A percentile compares a stretch with the other conserved stretches of the same genome.
These are phyloP conservation scores for Stereocaulon alpinum DNA, from an alignment of 495 filamentous ascomycete species.

Conservation along the genomic window DNA sequence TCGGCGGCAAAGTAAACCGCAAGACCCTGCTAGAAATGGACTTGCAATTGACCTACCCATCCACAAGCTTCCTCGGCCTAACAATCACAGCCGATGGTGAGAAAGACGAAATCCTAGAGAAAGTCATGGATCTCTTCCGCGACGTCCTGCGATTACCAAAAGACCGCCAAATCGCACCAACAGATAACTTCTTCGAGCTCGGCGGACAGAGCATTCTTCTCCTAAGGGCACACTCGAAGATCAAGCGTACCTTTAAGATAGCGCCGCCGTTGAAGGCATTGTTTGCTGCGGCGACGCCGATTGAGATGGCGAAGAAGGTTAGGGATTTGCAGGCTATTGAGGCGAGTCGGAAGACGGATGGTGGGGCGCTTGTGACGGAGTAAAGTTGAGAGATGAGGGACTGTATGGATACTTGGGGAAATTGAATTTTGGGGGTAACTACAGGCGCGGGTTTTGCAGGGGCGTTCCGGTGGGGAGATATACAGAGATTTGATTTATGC, in stretches of 20 bases:
- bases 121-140: conserved; percentile 18
- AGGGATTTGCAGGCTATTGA: conserved; percentile 9
- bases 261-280: conserved; percentile 19
- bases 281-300: conserved; percentile 21
- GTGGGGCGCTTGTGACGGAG: conserved; percentile 1
- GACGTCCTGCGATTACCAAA: conserved; percentile 20
- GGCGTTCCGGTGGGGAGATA: not conserved
- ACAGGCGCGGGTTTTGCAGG: not conserved
- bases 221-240: conserved; percentile 22
- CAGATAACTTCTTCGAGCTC: conserved; percentile 27
- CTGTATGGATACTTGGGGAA: not conserved
- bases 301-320: conserved; percentile 10
- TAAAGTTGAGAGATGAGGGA: not conserved
- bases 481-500: too few relatives aligned
- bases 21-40: conserved; percentile 18
- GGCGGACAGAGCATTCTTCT: conserved; percentile 26
- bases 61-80: not conserved
- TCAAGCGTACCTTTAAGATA: conserved; percentile 21
- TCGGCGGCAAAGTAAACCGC: conserved; percentile 25
- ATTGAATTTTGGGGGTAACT: not conserved
- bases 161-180: conserved; percentile 14
- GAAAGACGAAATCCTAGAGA: conserved; percentile 8
- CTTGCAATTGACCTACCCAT: conserved; percentile 21
- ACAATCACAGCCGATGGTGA: not conserved
- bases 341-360: not conserved